Evolutionary conservation across 495 filamentous ascomycete genomes (phyloP), one percentile per base, ranked within the genome.

Genomic region (Neurospora sp.): DNA sequence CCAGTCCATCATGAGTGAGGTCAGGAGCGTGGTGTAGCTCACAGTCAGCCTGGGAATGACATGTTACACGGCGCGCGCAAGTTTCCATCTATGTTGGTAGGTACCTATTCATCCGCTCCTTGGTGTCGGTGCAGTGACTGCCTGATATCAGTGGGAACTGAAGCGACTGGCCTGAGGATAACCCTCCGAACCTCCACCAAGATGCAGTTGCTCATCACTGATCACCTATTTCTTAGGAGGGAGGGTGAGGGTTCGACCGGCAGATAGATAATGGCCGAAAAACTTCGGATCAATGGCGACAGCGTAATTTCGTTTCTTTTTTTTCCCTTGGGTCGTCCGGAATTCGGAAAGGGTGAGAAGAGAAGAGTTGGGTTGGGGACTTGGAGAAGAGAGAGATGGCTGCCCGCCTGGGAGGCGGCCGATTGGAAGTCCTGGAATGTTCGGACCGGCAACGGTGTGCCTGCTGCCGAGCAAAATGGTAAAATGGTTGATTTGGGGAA

Each of bases 351-450:
- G 31, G 27, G 9, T 20, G 12, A 35, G 44, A 9, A 22, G 18
- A 20, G 39, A 53, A 10, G 48, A 22, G 48, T 27, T 59, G 45
- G 68, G 7, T 44, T 69, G 68, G 68, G 10, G n/a, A 18, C 20
- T 40, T 18, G 39, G 31, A 37, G 18, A 18, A 40, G n/a, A 45
- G 27, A 45, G 40, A 22, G 20, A 59, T 71, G 70, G 44, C 53
- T 31, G 69, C 31, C 31, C 31, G 31, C 16, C 44, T 71, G 76
- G 75, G 71, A 75, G 39, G 42, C 69, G 76, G 75, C 76, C 76
- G 76, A 78, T 78, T 78, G 76, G 76, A 71, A 71, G 72, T 53
- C 59, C 31, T 65, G 53, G 27, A 65, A 65, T 35, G 1, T 61
- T 31, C 12, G 48, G 53, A 61, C 22, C 53, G 53, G 53, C 53